Conservation (phyloP, 2,329 filamentous ascomycete species). For the Ophiocordyceps australis region DNA sequence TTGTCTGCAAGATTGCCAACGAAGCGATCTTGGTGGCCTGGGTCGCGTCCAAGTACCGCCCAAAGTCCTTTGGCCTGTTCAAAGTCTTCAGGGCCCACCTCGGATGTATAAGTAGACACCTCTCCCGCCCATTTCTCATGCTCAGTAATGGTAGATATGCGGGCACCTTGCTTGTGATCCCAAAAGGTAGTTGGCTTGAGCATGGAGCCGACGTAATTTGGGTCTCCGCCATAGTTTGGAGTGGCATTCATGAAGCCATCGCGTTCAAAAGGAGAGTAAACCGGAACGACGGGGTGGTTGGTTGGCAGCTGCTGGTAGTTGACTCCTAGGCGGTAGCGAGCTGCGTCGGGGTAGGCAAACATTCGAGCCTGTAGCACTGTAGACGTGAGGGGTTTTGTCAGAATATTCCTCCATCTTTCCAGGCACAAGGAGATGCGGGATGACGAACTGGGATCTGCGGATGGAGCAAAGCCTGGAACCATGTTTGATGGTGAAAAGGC, state of each 20-base stretch:
- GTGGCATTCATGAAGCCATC: constrained; percentile 8
- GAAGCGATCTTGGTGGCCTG: too few species aligned
- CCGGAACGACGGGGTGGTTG: constrained; percentile 6
- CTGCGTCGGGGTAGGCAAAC: constrained; percentile 29
- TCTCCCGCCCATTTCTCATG: too few species aligned
- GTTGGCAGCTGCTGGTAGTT: constrained; percentile 29
- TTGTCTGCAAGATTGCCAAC: too few species aligned
- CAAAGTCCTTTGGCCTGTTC: too few species aligned
- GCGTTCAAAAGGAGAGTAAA: constrained; percentile 5
- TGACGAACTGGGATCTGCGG: constrained; percentile 19
- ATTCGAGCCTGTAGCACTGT: constrained; percentile 25
- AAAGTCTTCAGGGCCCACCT: too few species aligned
- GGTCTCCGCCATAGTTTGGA: constrained; percentile 9
- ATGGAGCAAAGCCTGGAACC: constrained; percentile 29
- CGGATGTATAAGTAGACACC: too few species aligned
- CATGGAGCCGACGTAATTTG: constrained; percentile 7
- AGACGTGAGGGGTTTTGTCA: neutral
- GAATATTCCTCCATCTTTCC: neutral
- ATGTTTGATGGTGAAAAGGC: constrained; percentile 31
- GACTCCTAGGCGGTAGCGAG: constrained; percentile 30
- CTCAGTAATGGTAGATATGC: too few species aligned
- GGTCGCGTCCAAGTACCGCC: too few species aligned
- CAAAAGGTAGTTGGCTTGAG: too few species aligned
- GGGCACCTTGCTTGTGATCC: too few species aligned
- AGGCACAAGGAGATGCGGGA: neutral